These are phyloP conservation scores for Silybum marianum DNA, from an alignment of 129 eudicot genomes.

Conservation along the genomic window DNA sequence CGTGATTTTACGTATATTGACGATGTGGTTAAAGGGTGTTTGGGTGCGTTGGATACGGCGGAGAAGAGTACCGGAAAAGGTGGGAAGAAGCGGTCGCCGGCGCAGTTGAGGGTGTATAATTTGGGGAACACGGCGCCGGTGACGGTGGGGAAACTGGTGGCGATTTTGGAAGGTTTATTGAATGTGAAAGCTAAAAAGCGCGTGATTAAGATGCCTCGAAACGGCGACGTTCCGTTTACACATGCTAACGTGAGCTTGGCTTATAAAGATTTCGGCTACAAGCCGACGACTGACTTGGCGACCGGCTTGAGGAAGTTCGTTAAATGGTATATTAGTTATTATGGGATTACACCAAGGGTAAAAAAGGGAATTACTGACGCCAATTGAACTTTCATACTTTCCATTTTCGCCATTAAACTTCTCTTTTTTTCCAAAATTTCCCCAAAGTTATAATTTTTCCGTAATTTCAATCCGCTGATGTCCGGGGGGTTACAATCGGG, in stretches of 20 bases:
- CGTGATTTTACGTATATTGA: conserved; percentile 86
- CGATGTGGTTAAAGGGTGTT: conserved; percentile 73
- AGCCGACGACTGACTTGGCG: conserved; percentile 71
- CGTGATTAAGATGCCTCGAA: conserved; percentile 71
- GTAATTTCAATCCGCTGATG: neutral
- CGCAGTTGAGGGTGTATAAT: conserved; percentile 64
- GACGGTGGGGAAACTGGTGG: conserved; percentile 62
- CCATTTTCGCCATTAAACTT: conserved; percentile 21
- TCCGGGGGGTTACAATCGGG: neutral
- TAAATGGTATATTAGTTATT: conserved; percentile 72
- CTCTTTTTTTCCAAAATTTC: neutral
- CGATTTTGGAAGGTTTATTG: conserved; percentile 50
- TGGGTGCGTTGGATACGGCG: conserved; percentile 75
- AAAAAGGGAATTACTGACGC: conserved; percentile 36
- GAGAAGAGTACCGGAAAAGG: conserved; percentile 86
- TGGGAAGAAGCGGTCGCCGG: conserved; percentile 59
- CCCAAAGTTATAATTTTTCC: conserved; percentile 11
- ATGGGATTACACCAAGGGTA: conserved; percentile 59
- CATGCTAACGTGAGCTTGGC: conserved; percentile 80
- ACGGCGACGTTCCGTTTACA: conserved; percentile 82
- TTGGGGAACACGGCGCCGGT: conserved; percentile 79
- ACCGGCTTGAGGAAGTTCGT: conserved; percentile 71
- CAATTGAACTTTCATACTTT: conserved; percentile 1
- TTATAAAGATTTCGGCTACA: conserved; percentile 60
- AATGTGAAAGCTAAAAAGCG: conserved; percentile 64